Evolutionary conservation across 805 yeast genomes (phyloP).

Genomic region (Nakazawaea anatomiae): DNA sequence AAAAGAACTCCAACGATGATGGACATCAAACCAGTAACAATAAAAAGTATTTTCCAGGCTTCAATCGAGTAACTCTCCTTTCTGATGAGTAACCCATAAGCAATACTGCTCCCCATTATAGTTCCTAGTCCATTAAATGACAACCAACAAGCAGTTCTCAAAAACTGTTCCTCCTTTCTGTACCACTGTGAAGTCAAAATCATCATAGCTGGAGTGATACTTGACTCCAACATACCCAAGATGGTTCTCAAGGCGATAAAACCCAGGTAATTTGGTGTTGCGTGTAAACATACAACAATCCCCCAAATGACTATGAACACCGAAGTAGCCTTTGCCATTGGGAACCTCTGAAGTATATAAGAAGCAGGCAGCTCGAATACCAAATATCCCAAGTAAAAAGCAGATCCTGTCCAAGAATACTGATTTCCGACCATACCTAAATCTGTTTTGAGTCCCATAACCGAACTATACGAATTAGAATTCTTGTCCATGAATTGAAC

Average conservation of each 20-base stretch:
- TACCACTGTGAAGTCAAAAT: slow-evolving; percentile 51
- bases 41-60: slow-evolving; percentile 57
- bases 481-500: slow-evolving; percentile 57
- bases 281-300: slow-evolving; percentile 21
- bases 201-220: slow-evolving; percentile 45
- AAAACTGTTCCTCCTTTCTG: slow-evolving; percentile 37
- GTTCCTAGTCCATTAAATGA: slow-evolving; percentile 36
- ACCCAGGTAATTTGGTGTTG: slow-evolving; percentile 32
- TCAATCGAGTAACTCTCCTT: slow-evolving; percentile 29
- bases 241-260: slow-evolving; percentile 38
- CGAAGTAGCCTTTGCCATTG: slow-evolving; percentile 29
- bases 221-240: slow-evolving; percentile 44
- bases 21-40: slow-evolving; percentile 57
- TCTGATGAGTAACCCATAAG: slow-evolving; percentile 42
- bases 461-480: slow-evolving; percentile 31
- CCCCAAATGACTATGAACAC: slow-evolving; percentile 30
- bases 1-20: slow-evolving; percentile 42
- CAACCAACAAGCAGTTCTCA: slow-evolving; percentile 34
- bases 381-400: slow-evolving; percentile 31
- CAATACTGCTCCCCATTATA: slow-evolving; percentile 40
- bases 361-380: slow-evolving; percentile 32
- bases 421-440: slow-evolving; percentile 28
- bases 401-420: slow-evolving; percentile 28
- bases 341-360: slow-evolving; percentile 28
- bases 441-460: slow-evolving; percentile 31